Base-by-base conservation (phyloP, 352 stramenopile genomes). In the Hyaloperonospora arabidopsidis region DNA sequence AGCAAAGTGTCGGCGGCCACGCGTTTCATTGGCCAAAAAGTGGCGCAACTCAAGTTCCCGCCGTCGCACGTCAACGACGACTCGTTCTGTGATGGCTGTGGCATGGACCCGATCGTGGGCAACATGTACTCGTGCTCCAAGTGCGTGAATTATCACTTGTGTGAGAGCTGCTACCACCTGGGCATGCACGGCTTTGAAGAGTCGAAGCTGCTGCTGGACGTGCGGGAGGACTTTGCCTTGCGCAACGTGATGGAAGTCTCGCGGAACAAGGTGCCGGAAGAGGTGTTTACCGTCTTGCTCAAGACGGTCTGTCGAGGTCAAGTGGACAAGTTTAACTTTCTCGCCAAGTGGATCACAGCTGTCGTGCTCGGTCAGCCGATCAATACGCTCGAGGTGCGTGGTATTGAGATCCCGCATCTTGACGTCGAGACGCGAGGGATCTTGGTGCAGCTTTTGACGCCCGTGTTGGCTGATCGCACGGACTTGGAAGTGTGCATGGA, bases 111-210 rank as follows among this genome's bases (percentile, higher is more conserved):
- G 15, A 87, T 94, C 57, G 65, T 93, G 14, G 84, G 84, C 28
- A 81, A 91, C 70, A 91, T 92, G 80, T 95, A 87, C 56, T 87
- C 84, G 52, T 95, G 84, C 67, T 93, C 82, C 54, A 82, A 76
- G 59, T 95, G 84, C 64, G 63, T 74, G 39, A 93, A 95, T 60
- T 95, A 89, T 61, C 71, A 68, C 47, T 61, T 95, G 28, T 95
- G 84, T 53, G 76, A 89, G 58, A 72, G 64, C 45, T 95, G 84
- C 63, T 95, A 95, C 68, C 77, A 89, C 53, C 66, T 79, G 54
- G 82, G 84, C 34, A 72, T 93, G 47, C 84, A 95, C 64, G 84
- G 82, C 43, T 89, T 85, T 45, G 84, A 95, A 49, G 76, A 91
- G 45, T 90, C 78, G 34, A 68, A 79, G 61, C 51, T 92, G 56